Evolutionary conservation across 805 yeast species (phyloP).

Genomic region (Dipodascopsis uninucleata): DNA sequence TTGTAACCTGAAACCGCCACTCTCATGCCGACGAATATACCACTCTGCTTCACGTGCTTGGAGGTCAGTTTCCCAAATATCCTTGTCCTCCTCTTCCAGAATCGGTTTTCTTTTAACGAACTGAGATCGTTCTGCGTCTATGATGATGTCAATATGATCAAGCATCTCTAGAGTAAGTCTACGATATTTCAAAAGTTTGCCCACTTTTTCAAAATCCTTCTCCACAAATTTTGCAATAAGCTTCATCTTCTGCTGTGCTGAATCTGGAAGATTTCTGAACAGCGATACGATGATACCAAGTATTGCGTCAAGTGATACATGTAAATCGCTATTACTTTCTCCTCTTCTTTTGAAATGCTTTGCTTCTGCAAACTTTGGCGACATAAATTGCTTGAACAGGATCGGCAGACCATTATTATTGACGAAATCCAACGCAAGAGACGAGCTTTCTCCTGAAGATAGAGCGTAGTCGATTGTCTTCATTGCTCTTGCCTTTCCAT

Average conservation of each 20-base stretch:
- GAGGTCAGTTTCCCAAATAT: constrained; percentile 17
- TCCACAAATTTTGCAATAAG: constrained; percentile 26
- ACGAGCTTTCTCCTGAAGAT: constrained; percentile 15
- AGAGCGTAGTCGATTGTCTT: constrained; percentile 24
- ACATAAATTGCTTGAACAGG: constrained; percentile 24
- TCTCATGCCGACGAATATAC: constrained; percentile 24
- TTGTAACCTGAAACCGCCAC: constrained; percentile 25
- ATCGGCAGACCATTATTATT: constrained; percentile 24
- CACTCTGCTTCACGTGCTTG: constrained; percentile 24
- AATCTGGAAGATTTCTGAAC: constrained; percentile 25
- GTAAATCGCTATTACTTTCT: constrained; percentile 10
- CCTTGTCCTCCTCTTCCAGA: constrained; percentile 5
- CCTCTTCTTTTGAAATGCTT: constrained; percentile 8
- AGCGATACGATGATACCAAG: constrained; percentile 26
- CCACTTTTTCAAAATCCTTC: constrained; percentile 22
- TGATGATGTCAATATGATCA: constrained; percentile 7
- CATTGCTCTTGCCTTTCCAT: constrained; percentile 20
- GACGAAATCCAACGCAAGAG: constrained; percentile 19
- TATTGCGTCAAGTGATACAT: constrained; percentile 23
- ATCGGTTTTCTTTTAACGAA: constrained; percentile 14
- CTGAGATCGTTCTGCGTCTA: constrained; percentile 11
- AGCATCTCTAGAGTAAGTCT: constrained; percentile 6
- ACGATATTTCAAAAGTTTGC: constrained; percentile 12
- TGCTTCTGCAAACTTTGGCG: constrained; percentile 14
- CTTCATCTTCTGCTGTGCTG: constrained; percentile 22